Conservation (phyloP, 1,284 basidiomycete species). For the Cutaneotrichosporon cutaneum region DNA sequence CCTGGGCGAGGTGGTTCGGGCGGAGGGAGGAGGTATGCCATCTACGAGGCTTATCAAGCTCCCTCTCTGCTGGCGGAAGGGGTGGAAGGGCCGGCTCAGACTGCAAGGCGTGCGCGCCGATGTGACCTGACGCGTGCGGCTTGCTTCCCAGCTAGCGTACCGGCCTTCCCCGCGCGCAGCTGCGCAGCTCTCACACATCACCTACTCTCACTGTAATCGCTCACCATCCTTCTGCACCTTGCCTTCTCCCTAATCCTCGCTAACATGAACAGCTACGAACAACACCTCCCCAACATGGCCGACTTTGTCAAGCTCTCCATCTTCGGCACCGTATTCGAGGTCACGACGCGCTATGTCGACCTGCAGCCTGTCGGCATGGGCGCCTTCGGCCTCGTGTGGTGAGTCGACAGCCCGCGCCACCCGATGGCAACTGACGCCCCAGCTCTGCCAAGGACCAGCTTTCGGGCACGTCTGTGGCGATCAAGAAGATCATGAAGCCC, state of each 20-base stretch:
- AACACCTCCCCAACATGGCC: slow-evolving; percentile 48
- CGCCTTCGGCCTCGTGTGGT: slow-evolving; percentile 96
- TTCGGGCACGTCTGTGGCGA: slow-evolving; percentile 88
- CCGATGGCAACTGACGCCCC: slow-evolving; percentile 13
- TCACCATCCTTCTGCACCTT: not conserved
- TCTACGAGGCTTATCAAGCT: not conserved
- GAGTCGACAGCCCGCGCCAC: slow-evolving; percentile 38
- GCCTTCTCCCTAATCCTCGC: not conserved
- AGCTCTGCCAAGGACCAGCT: slow-evolving; percentile 98
- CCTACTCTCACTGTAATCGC: not conserved
- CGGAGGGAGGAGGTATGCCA: not conserved
- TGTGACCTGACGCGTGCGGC: not conserved
- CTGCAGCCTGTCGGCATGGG: slow-evolving; percentile 99
- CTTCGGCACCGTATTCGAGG: slow-evolving; percentile 82
- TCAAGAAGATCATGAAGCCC: slow-evolving; percentile 99
- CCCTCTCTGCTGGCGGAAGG: not conserved
- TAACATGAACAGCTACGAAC: not conserved
- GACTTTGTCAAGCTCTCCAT: slow-evolving; percentile 96
- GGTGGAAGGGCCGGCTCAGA: not conserved
- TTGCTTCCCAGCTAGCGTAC: not conserved
- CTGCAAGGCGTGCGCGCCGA: not conserved
- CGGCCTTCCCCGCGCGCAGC: not conserved
- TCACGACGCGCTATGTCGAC: slow-evolving; percentile 97
- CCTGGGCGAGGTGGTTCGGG: too few relatives aligned
- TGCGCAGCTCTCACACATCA: not conserved